These are phyloP conservation scores for Puccinia polysora DNA, from an alignment of 1,284 basidiomycete species.

Conservation along the genomic window DNA sequence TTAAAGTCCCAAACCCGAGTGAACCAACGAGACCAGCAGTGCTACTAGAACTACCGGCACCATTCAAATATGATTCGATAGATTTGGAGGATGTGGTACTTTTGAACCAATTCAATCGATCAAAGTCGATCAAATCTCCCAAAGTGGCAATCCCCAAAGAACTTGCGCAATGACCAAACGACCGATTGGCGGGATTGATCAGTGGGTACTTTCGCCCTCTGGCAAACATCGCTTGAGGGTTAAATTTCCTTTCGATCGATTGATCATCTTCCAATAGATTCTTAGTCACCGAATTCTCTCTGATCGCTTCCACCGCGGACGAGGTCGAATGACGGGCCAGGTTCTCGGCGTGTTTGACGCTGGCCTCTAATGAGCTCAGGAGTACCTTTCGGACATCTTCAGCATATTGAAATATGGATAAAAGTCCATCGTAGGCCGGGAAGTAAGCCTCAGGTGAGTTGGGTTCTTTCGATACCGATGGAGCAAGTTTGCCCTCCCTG, in stretches of 20 bases:
- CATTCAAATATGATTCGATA: conserved; percentile 11
- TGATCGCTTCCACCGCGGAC: conserved; percentile 66
- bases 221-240: conserved; percentile 93
- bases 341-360: conserved; percentile 75
- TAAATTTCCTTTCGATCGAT: conserved; percentile 74
- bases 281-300: conserved; percentile 64
- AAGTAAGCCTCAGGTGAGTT: conserved; percentile 52
- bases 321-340: conserved; percentile 71
- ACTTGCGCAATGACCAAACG: conserved; percentile 3
- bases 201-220: conserved; percentile 50
- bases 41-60: neutral
- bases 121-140: conserved; percentile 26
- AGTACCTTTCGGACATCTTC: conserved; percentile 73
- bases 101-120: conserved; percentile 29
- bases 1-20: conserved; percentile 64
- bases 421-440: conserved; percentile 80
- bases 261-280: conserved; percentile 72
- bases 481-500: conserved; percentile 63
- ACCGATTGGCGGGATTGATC: neutral
- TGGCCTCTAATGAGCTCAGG: conserved; percentile 74
- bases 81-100: conserved; percentile 7
- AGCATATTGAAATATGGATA: conserved; percentile 84
- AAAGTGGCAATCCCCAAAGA: conserved; percentile 23
- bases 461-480: neutral
- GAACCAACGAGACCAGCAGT: conserved; percentile 14